phyloP scores from a whole-genome alignment of 495 filamentous ascomycete species.

The Podospora australis region DNA sequence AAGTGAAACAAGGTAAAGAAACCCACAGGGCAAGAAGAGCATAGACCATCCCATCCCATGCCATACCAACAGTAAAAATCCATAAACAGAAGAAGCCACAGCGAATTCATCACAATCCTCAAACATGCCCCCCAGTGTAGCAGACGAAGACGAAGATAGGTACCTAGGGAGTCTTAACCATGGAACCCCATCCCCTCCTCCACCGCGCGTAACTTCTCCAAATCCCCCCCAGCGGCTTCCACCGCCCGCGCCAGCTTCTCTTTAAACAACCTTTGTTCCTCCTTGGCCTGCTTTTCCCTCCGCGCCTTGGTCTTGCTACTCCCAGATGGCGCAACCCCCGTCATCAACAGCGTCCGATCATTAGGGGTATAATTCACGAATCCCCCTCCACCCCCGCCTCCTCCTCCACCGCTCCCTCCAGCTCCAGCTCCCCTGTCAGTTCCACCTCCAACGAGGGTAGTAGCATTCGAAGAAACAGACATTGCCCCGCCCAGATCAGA shows the following conservation, averaged over 20 bases:
- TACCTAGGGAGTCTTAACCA: too few relatives aligned
- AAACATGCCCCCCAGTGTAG: too few relatives aligned
- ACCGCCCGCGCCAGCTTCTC: conserved; percentile 69
- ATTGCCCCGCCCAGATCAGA: background rate
- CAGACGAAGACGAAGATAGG: too few relatives aligned
- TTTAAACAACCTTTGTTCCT: conserved; percentile 67
- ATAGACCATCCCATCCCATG: too few relatives aligned
- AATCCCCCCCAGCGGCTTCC: conserved; percentile 72
- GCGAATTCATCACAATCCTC: too few relatives aligned
- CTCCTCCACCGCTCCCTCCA: conserved; percentile 20
- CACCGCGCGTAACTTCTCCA: conserved; percentile 23
- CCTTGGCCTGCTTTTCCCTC: conserved; percentile 77
- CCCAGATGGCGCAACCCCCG: conserved; percentile 85
- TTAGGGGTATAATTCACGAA: conserved; percentile 91
- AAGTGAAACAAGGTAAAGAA: too few relatives aligned
- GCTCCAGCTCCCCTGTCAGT: conserved; percentile 14
- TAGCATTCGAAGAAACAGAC: background rate
- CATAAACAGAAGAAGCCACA: too few relatives aligned
- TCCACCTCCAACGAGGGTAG: background rate
- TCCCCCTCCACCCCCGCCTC: conserved; percentile 42
- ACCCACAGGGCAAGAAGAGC: too few relatives aligned
- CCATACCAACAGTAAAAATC: too few relatives aligned
- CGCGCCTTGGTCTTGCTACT: conserved; percentile 89
- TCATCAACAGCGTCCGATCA: conserved; percentile 75
- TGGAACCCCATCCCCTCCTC: conserved; percentile 2